Conservation (phyloP, 805 yeast species). For the Lipomyces sp. region DNA sequence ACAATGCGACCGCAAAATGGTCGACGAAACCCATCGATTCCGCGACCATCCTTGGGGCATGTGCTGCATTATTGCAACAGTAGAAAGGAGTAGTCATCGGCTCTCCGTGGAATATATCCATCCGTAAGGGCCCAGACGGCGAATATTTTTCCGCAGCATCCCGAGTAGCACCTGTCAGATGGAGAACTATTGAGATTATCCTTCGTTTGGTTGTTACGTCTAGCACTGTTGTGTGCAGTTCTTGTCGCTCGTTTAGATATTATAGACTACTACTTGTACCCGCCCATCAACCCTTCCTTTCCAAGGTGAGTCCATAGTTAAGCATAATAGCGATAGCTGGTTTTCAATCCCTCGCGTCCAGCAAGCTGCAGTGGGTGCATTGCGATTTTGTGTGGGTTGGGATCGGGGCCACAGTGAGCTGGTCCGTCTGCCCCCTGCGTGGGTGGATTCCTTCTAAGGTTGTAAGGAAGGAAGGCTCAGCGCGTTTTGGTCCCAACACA, state of each 20-base stretch:
- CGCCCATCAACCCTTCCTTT: background rate
- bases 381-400: background rate
- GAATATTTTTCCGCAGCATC: background rate
- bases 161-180: background rate
- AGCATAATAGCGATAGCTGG: background rate
- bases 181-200: background rate
- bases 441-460: background rate
- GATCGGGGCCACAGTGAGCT: background rate
- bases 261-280: background rate
- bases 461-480: background rate
- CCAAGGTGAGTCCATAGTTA: background rate
- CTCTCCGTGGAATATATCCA: background rate
- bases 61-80: background rate
- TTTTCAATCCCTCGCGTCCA: background rate
- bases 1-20: background rate
- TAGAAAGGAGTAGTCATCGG: background rate
- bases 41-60: background rate
- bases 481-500: background rate
- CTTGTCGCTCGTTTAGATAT: background rate
- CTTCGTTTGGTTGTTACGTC: background rate
- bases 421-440: background rate
- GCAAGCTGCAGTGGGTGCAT: too few species aligned
- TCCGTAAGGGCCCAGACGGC: background rate
- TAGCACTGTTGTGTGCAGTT: background rate
- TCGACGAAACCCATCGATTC: background rate